Conservation (phyloP, 139 green algal species). For the Chlamydomonas urium region DNA sequence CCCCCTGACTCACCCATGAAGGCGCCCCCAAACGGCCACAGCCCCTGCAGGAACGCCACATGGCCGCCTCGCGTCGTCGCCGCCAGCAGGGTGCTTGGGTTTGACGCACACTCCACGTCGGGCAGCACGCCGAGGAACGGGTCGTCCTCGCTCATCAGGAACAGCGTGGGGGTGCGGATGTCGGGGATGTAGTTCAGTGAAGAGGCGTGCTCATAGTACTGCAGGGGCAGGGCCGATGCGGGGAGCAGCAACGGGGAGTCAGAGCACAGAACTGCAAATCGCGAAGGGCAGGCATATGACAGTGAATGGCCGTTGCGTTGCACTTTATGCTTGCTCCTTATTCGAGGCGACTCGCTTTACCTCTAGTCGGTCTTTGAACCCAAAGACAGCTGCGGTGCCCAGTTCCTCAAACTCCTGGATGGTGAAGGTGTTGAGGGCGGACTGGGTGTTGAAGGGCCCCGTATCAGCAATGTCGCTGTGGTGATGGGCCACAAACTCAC, state of each 20-base stretch:
- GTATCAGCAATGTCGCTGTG: background rate
- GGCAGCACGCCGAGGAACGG: constrained; percentile 45
- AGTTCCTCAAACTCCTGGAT: constrained; percentile 10
- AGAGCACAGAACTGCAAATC: too few species aligned
- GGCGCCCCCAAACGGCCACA: background rate
- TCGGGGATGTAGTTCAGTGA: constrained; percentile 43
- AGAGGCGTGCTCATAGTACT: constrained; percentile 51
- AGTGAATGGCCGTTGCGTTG: too few species aligned
- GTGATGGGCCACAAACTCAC: constrained; percentile 12
- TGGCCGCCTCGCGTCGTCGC: background rate
- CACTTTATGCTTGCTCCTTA: too few species aligned
- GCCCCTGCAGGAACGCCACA: constrained; percentile 12
- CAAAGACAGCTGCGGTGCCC: constrained; percentile 1
- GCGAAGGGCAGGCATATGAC: too few species aligned
- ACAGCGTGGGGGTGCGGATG: constrained; percentile 49
- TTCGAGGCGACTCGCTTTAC: too few species aligned
- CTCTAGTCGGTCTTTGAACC: background rate
- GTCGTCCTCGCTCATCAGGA: constrained; percentile 59
- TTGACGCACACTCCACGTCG: constrained; percentile 1
- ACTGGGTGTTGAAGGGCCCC: background rate
- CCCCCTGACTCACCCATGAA: constrained; percentile 11
- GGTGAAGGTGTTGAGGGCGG: constrained; percentile 3
- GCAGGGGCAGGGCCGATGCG: too few species aligned
- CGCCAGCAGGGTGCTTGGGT: constrained; percentile 12
- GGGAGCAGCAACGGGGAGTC: constrained; percentile 3